Percentiles rank a stretch among this genome's conserved stretches.
Evolutionary conservation across 2,329 filamentous ascomycete species (phyloP).

Genomic region (Sporothrix brasiliensis): DNA sequence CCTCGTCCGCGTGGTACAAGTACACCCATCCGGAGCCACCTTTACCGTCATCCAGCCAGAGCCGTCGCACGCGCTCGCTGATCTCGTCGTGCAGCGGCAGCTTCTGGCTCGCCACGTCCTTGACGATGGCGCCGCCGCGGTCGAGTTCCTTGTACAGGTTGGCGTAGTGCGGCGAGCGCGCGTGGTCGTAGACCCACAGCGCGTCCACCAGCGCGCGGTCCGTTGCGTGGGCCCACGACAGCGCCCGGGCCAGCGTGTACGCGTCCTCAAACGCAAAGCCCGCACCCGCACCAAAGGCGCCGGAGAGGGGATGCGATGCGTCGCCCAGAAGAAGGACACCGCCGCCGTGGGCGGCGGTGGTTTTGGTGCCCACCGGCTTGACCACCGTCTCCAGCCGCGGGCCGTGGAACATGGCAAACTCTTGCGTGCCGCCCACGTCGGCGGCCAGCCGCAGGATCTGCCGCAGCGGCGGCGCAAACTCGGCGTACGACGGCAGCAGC

Average conservation of each 20-base stretch:
- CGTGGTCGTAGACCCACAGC: slow-evolving; percentile 32
- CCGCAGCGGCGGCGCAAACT: slow-evolving; percentile 42
- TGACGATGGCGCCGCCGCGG: slow-evolving; percentile 6
- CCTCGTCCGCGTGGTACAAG: slow-evolving; percentile 31
- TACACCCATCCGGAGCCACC: slow-evolving; percentile 33
- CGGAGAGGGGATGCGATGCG: slow-evolving; percentile 52
- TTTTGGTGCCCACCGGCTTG: not conserved
- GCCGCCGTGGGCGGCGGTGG: slow-evolving; percentile 33
- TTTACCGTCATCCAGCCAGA: slow-evolving; percentile 20
- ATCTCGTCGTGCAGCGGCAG: slow-evolving; percentile 35
- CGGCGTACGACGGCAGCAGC: slow-evolving; percentile 39
- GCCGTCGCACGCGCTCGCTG: slow-evolving; percentile 30
- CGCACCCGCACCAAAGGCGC: slow-evolving; percentile 35
- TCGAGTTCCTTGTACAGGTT: slow-evolving; percentile 35
- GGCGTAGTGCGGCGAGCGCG: slow-evolving; percentile 35
- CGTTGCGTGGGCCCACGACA: slow-evolving; percentile 31
- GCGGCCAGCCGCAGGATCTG: slow-evolving; percentile 40
- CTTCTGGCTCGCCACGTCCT: slow-evolving; percentile 25
- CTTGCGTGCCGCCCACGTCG: slow-evolving; percentile 36
- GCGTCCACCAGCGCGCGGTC: slow-evolving; percentile 22
- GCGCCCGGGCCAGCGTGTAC: slow-evolving; percentile 32
- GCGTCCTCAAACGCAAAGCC: slow-evolving; percentile 36
- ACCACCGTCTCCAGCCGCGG: slow-evolving; percentile 40
- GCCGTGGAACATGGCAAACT: slow-evolving; percentile 42
- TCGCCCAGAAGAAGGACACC: slow-evolving; percentile 53